Base-by-base conservation (phyloP, 2,329 filamentous ascomycete species). In the Didymella pomorum region DNA sequence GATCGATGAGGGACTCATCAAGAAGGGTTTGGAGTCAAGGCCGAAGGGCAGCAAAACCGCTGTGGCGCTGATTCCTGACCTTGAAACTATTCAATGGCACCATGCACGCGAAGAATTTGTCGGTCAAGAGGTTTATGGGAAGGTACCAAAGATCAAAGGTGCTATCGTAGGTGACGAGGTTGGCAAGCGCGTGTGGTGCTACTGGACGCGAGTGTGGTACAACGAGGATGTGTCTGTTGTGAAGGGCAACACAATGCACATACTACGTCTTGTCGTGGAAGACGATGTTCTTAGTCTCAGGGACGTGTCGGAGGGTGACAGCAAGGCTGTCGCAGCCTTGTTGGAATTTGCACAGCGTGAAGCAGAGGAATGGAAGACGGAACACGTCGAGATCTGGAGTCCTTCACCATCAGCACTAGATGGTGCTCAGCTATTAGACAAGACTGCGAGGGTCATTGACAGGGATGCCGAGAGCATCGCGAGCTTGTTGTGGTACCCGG, bases 81-180 rank as follows among this genome's bases (percentile, higher is more conserved):
- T 85, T 59, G 84, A 89, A 56, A 86, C 87, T 7, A 83, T 93
- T 65, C 78, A 83, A 60, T 96, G 92, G 92, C 89, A 94, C 75
- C 86, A 92, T 74, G 86, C 88, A 58, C 87, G 94, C 47, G 92
- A 97, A 77, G 87, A 93, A 48, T 95, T 90, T 74, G 88, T 94
- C 70, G 85, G 84, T 5, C 82, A 83, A 53, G 83, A 86, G 61
- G 80, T 93, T 6, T 85, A 89, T 64, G 80, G 83, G 2, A 78
- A 80, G 18, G 73, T 72, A 6, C 89, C 91, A 0, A 71, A 79
- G 0, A 79, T 90, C 53, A 89, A 90, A 70, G 93, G 93, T 14
- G 92, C 90, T 2, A 81, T 92, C 1, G 86, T 88, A 42, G 82
- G 82, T 1, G 63, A 71, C 3, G 73, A 79, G 29, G 66, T 77